These are phyloP conservation scores for Aegilops umbellulata DNA, from an alignment of 176 grass and related monocot species.

Conservation along the genomic window DNA sequence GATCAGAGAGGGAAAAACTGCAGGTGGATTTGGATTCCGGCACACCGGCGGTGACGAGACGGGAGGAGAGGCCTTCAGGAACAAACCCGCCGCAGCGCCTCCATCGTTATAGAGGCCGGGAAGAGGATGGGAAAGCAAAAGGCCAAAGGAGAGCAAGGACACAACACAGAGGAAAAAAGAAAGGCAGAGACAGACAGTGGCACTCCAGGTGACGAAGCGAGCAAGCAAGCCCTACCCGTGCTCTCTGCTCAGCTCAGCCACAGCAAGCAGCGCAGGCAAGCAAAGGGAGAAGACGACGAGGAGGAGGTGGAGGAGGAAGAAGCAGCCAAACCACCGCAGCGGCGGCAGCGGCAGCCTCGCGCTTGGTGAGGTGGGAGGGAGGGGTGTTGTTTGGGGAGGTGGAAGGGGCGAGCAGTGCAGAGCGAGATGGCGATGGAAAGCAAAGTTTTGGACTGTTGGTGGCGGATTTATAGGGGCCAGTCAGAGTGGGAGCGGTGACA, in stretches of 20 bases:
- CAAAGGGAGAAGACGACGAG: no score
- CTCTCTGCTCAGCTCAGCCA: not conserved
- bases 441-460: conserved; percentile 2
- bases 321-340: not conserved
- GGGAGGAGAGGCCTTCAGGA: conserved; percentile 8
- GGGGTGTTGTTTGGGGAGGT: not conserved
- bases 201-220: conserved; percentile 37
- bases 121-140: conserved; percentile 28
- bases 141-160: conserved; percentile 17
- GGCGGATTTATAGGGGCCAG: conserved; percentile 34
- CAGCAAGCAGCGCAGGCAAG: not conserved
- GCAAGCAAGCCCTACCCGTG: not conserved
- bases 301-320: not conserved
- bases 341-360: not conserved
- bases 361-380: not conserved
- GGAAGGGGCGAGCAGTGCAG: not conserved
- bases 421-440: conserved; percentile 6
- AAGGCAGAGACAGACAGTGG: conserved; percentile 28
- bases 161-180: not conserved
- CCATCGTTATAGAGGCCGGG: conserved; percentile 20
- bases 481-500: not conserved
- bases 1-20: not conserved
- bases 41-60: not conserved
- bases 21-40: conserved; percentile 12
- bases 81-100: conserved; percentile 1